Percentiles rank a stretch among this genome's conserved stretches.
phyloP scores from a whole-genome alignment of 148 eudicot species.

The Heliosperma pusillum region DNA sequence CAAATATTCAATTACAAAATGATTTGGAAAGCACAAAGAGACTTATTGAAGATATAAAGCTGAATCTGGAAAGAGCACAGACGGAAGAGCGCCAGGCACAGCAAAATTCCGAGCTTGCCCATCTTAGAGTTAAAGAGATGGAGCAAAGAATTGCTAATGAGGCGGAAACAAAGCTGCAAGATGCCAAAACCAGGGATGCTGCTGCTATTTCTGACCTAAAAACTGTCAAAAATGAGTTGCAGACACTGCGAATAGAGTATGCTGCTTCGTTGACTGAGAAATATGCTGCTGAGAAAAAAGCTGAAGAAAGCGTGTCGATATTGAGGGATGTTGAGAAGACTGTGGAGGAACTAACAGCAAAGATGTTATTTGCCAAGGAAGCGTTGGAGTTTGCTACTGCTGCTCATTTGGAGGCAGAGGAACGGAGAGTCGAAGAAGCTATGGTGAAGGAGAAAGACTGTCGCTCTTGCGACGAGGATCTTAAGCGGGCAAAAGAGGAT shows the following conservation, averaged over 20 bases:
- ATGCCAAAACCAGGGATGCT: constrained; percentile 56
- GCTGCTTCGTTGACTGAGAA: constrained; percentile 49
- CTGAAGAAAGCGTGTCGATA: constrained; percentile 56
- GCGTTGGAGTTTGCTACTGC: constrained; percentile 74
- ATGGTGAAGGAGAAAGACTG: constrained; percentile 82
- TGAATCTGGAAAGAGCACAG: constrained; percentile 76
- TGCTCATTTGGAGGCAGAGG: constrained; percentile 86
- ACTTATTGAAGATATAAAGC: constrained; percentile 76
- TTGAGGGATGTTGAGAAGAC: constrained; percentile 74
- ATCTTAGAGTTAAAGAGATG: constrained; percentile 82
- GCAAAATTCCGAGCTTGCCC: constrained; percentile 86
- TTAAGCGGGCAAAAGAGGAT: constrained; percentile 78
- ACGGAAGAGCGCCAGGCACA: constrained; percentile 85
- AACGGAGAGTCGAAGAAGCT: constrained; percentile 73
- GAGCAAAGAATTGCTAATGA: constrained; percentile 85
- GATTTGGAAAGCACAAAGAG: constrained; percentile 82
- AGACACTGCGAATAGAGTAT: constrained; percentile 49
- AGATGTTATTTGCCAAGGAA: constrained; percentile 70
- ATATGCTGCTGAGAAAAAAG: constrained; percentile 60
- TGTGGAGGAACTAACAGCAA: constrained; percentile 76
- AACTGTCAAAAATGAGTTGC: constrained; percentile 49
- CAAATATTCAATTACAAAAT: constrained; percentile 47
- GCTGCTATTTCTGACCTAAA: constrained; percentile 64
- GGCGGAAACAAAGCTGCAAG: constrained; percentile 81
- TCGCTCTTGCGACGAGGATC: constrained; percentile 66